Evolutionary conservation across 164 flowering plant species (phyloP).

Genomic region (Macadamia tetraphylla): DNA sequence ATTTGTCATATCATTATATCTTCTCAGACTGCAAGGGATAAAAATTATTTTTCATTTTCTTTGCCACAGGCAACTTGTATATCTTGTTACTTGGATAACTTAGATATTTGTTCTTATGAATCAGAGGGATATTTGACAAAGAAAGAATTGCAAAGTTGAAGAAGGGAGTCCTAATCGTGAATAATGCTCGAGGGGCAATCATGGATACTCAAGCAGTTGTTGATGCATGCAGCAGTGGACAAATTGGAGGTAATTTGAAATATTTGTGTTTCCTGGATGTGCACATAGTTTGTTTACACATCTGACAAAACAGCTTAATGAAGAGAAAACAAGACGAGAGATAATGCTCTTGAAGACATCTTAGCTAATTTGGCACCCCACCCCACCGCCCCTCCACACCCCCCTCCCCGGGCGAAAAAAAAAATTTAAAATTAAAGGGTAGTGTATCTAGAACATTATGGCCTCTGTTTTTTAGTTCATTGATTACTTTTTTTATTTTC

Average conservation of each 20-base stretch:
- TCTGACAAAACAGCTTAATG: not conserved
- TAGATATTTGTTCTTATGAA: slow-evolving; percentile 9
- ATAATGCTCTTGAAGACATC: too few species aligned
- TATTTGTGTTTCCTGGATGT: not conserved
- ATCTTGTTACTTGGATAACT: not conserved
- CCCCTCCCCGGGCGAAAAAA: too few species aligned
- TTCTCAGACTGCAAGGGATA: too few species aligned
- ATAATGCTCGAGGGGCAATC: slow-evolving; percentile 98
- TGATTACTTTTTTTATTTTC: not conserved
- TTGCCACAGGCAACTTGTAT: not conserved
- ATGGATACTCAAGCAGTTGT: slow-evolving; percentile 97
- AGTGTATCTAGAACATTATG: too few species aligned
- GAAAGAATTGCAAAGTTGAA: slow-evolving; percentile 81
- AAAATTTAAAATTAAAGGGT: too few species aligned
- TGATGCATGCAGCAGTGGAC: slow-evolving; percentile 89
- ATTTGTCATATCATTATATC: too few species aligned
- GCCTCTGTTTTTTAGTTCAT: too few species aligned
- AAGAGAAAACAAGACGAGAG: not conserved
- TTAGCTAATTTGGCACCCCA: too few species aligned
- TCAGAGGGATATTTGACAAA: slow-evolving; percentile 88
- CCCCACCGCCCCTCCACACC: too few species aligned
- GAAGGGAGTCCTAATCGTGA: slow-evolving; percentile 92
- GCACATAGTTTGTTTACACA: not conserved
- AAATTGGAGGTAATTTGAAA: slow-evolving; percentile 63
- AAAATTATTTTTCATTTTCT: not conserved